Base-by-base conservation (phyloP, 345 rosid species). In the Brassica cretica region DNA sequence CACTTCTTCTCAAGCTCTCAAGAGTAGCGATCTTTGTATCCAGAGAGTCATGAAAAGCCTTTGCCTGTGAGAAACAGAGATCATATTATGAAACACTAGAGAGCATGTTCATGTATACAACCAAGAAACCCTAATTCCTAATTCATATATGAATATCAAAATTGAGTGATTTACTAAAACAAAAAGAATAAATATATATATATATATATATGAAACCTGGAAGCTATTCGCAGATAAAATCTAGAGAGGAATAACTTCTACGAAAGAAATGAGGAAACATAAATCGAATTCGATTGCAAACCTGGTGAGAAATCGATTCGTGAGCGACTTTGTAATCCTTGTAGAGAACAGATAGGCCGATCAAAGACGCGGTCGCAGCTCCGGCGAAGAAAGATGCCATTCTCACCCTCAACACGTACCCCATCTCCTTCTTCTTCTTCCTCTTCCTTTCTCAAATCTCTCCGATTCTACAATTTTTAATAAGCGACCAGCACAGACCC, bases 371-470 rank as follows among this genome's bases (percentile, higher is more conserved):
- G 71, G 92, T 76, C 12, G 99, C 93, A 0, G 94, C 93, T 66
- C 97, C 98, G 12, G 97, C 87, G 74, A 93, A 93, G 85, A 95
- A 95, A 8, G 98, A 91, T 37, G 96, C 97, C 79, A 93, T 82
- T 83, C 99, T 89, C 76, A 93, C 98, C 77, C 97, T 86, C 78
- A 91, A 66, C 21, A 91, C 93, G 84, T 88, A 91, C 32, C 99
- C 96, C 98, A 90, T 91, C 96, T 25, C 29, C 29, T 25, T 25
- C 98, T 89, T 90, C 80, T 82, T 80, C 85, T 46, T 69, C 76
- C 64, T 15, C 51, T 58, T 71, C 51, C 66, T 71, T 2, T 8
- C 46, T 63, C 56, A 68, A 68, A 68, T 78, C 64, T 1, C 18
- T 64, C 41, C 35, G 19, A 51, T 51, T 51, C 73, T 16, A 9